Percentiles rank a stretch among this genome's conserved stretches.
Conservation (phyloP, 768 basidiomycete species). For the Kondoa malvinella region DNA sequence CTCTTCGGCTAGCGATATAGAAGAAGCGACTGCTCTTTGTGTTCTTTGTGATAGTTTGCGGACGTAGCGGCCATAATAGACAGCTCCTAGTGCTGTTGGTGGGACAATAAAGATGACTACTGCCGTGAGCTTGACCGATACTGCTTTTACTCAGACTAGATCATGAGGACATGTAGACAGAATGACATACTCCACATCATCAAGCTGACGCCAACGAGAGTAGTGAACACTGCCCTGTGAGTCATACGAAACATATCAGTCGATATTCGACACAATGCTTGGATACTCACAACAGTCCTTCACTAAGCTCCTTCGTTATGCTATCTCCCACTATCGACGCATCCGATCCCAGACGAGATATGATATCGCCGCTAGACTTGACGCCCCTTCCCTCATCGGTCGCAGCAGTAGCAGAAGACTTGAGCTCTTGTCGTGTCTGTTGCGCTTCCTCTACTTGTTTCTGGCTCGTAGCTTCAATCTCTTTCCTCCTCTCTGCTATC, state of each 20-base stretch:
- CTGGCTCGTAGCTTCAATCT: constrained; percentile 6
- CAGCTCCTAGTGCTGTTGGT: constrained; percentile 46
- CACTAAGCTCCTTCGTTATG: constrained; percentile 38
- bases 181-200: constrained; percentile 53
- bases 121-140: constrained; percentile 48
- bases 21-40: constrained; percentile 42
- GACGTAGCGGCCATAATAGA: constrained; percentile 88
- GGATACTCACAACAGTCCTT: constrained; percentile 39
- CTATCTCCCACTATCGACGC: constrained; percentile 66
- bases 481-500: not conserved
- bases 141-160: not conserved
- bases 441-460: constrained; percentile 6
- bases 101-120: constrained; percentile 88
- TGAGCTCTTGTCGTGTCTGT: not conserved
- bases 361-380: constrained; percentile 73
- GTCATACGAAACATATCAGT: too few species aligned
- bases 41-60: constrained; percentile 78
- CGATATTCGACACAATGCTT: too few species aligned
- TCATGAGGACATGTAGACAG: constrained; percentile 43
- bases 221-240: constrained; percentile 77
- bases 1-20: constrained; percentile 60
- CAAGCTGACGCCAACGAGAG: constrained; percentile 88
- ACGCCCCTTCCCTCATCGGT: constrained; percentile 6
- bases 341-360: constrained; percentile 78
- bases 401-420: not conserved